phyloP scores from a whole-genome alignment of 1,139 yeast genomes.

The Geotrichum aggregatum region DNA sequence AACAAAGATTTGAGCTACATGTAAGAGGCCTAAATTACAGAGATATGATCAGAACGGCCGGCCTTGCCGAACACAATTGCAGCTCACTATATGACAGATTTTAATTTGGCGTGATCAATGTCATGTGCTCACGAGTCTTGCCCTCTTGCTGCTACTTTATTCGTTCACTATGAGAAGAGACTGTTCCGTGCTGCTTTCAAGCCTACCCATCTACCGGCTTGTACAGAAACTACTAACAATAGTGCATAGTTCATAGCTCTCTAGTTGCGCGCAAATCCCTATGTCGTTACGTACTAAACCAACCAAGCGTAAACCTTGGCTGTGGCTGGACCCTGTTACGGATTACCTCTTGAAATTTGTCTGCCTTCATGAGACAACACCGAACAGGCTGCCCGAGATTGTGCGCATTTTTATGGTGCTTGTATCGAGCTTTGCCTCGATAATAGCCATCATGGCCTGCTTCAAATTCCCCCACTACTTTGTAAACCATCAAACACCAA shows the following conservation, averaged over 20 bases:
- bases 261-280: neutral
- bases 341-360: conserved; percentile 8
- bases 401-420: conserved; percentile 28
- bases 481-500: conserved; percentile 46
- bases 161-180: too few species aligned
- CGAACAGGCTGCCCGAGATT: conserved; percentile 18
- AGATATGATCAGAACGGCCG: too few species aligned
- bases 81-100: too few species aligned
- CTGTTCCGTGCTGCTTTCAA: too few species aligned
- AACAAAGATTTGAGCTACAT: neutral
- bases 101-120: too few species aligned
- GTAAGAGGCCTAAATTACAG: too few species aligned
- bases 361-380: neutral
- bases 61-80: too few species aligned
- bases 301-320: neutral
- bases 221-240: too few species aligned
- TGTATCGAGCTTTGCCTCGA: conserved; percentile 47
- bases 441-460: conserved; percentile 50
- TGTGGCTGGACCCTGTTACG: too few species aligned
- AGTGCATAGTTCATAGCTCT: neutral
- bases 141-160: too few species aligned
- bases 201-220: too few species aligned
- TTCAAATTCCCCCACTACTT: conserved; percentile 49
- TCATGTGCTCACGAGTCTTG: too few species aligned
- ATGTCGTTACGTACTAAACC: neutral